Base-by-base conservation (phyloP, 2,329 filamentous ascomycete genomes). In the Paraphoma sp. region DNA sequence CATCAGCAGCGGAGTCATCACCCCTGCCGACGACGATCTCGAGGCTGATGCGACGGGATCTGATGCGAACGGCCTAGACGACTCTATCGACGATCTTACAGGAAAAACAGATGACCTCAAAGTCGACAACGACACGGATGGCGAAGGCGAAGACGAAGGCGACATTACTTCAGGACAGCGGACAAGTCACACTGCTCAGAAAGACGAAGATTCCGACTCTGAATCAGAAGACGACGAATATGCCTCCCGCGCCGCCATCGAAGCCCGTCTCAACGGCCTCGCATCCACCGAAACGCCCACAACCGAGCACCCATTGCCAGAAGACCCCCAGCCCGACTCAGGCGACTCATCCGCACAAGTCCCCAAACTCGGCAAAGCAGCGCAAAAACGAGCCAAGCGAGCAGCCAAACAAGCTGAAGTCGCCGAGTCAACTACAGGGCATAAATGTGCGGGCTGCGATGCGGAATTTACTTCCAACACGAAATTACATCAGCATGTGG, bases 401-500 rank as follows among this genome's bases (percentile, higher is more conserved):
- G 80, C 80, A 1, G 80, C 80, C 1, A 78, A 80, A 47, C 71
- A 76, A 38, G 71, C 75, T 4, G 70, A 69, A 1, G 60, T 62
- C 4, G 62, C 62, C 4, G 68, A 73, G 6, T 51, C 60, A 5
- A 14, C 33, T 7, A 12, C 62, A 62, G 79, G 87, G 30, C 85
- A 91, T 51, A 88, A 88, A 67, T 98, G 95, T 72, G 85, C 89
- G 2, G 85, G 87, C 4, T 98, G 95, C 76, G 85, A 87, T 63
- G 92, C 90, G 63, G 84, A 79, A 0, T 99, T 98, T 78, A 86
- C 85, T 0, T 92, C 89, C 1, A 89, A 87, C 64, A 89, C 86
- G 6, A 87, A 87, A 63, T 77, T 96, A 16, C 94, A 94, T 72
- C 80, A 84, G 50, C 92, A 96, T 74, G 82, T 95, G 55, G 85